Percentiles rank a stretch among this genome's conserved stretches.
phyloP scores from a whole-genome alignment of 805 yeast genomes.

The Teunomyces pallodes region DNA sequence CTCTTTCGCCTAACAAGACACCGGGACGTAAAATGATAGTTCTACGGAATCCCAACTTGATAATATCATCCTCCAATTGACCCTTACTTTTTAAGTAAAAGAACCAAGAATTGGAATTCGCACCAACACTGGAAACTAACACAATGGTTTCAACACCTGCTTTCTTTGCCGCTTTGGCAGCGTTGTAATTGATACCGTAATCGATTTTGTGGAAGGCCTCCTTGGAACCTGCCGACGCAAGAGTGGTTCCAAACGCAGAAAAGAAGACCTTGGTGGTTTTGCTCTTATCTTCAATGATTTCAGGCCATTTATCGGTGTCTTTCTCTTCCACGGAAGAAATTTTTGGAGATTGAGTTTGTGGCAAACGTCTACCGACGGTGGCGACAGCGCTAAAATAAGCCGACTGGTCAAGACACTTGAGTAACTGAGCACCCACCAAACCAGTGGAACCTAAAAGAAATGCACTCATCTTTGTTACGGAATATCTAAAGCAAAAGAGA shows the following conservation, averaged over 20 bases:
- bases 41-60: slow-evolving; percentile 61
- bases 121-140: slow-evolving; percentile 65
- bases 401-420: slow-evolving; percentile 43
- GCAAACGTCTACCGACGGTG: slow-evolving; percentile 53
- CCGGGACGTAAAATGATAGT: slow-evolving; percentile 83
- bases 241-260: slow-evolving; percentile 75
- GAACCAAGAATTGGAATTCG: slow-evolving; percentile 53
- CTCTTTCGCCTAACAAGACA: slow-evolving; percentile 61
- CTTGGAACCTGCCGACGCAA: slow-evolving; percentile 68
- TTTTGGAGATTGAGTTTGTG: slow-evolving; percentile 27
- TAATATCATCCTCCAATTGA: slow-evolving; percentile 65
- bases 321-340: slow-evolving; percentile 40
- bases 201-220: slow-evolving; percentile 71
- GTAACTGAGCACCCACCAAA: slow-evolving; percentile 60
- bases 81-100: slow-evolving; percentile 73
- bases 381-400: slow-evolving; percentile 37
- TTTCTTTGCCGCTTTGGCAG: slow-evolving; percentile 72
- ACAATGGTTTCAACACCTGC: slow-evolving; percentile 68
- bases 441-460: slow-evolving; percentile 72
- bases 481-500: neutral
- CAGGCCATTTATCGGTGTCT: slow-evolving; percentile 53
- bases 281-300: slow-evolving; percentile 30
- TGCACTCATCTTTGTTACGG: slow-evolving; percentile 10
- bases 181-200: slow-evolving; percentile 62
- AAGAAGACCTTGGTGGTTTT: slow-evolving; percentile 45